A percentile compares a stretch with the other conserved stretches of the same genome.
Evolutionary conservation across 768 basidiomycete species (phyloP).

Genomic region (Baorangia bicolor): DNA sequence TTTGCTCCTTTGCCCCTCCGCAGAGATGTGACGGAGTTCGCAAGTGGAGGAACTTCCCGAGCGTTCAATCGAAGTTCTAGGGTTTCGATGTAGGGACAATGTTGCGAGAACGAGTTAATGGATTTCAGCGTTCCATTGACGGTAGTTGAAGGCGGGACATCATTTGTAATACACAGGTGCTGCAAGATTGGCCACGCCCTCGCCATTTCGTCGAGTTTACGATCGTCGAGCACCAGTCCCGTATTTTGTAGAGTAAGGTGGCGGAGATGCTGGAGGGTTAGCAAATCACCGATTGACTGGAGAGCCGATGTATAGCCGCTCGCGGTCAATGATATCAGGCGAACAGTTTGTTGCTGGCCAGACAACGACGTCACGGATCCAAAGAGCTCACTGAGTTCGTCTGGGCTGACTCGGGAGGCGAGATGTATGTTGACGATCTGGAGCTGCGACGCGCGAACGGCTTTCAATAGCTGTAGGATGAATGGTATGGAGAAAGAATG

Average conservation of each 20-base stretch:
- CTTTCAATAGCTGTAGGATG: conserved; percentile 4
- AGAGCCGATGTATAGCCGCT: conserved; percentile 13
- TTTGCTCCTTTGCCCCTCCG: conserved; percentile 8
- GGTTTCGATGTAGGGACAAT: conserved; percentile 18
- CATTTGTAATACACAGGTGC: conserved; percentile 15
- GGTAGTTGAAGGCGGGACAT: conserved; percentile 6
- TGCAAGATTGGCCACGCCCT: conserved; percentile 21
- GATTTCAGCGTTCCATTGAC: conserved; percentile 11
- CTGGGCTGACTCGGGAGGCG: conserved; percentile 8
- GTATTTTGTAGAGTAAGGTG: conserved; percentile 10
- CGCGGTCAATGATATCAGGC: conserved; percentile 6
- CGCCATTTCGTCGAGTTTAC: conserved; percentile 14
- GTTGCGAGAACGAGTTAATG: conserved; percentile 5
- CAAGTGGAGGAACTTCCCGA: conserved; percentile 11
- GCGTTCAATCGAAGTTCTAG: conserved; percentile 21
- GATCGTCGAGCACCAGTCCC: conserved; percentile 15
- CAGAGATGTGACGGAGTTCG: background rate
- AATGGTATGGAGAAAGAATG: conserved; percentile 13
- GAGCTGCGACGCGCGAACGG: conserved; percentile 9
- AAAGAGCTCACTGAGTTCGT: conserved; percentile 7
- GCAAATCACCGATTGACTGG: conserved; percentile 8
- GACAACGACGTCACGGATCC: conserved; percentile 7
- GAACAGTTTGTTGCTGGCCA: conserved; percentile 5
- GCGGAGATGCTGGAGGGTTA: conserved; percentile 10
- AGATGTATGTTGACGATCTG: conserved; percentile 16